Evolutionary conservation across 176 grass and related monocot species (phyloP), one percentile per base, ranked within the genome.

Genomic region (Aegilops umbellulata): DNA sequence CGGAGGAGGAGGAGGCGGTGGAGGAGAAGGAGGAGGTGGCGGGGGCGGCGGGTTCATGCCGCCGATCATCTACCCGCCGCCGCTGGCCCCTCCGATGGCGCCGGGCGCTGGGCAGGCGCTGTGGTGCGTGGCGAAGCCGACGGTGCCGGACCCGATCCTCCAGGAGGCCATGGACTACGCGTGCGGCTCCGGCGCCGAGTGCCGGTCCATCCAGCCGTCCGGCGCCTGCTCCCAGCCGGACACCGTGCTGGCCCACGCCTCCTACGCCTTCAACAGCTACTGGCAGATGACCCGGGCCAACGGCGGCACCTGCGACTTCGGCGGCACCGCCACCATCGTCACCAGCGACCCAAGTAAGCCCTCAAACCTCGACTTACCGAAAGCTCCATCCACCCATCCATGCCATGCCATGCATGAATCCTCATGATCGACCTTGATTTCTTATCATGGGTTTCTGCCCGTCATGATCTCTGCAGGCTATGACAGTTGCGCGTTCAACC

Each of bases 161-260:
- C 92, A 94, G 82, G 95, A 94, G 24, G 95, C 92, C 30, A 93
- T 97, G 95, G 92, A 97, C 84, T 97, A 97, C 77, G 95, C 95
- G 25, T 94, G 95, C 74, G 89, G 87, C 7, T 79, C 87, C 4
- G 95, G 95, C 41, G 92, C 86, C n/a, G 84, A 88, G 60, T 97
- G 95, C 92, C 77, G 74, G 8, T 89, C 88, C 11, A 89, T 97
- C 61, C 66, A 66, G 81, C 77, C 92, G 11, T 78, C 12, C 31
- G 95, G 95, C 25, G 46, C 84, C 7, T 97, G 95, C 78, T 94
- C 87, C 89, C 84, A 88, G 83, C 95, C 95, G 19, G 61, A 93
- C 64, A 97, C 92, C 42, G 77, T 97, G 60, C 82, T 97, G 19
- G 90, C 92, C 3, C 95, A 97, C 62, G 95, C 92, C 7, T 94